Base-by-base conservation (phyloP, 2,329 filamentous ascomycete genomes). In the Apiospora aurea region DNA sequence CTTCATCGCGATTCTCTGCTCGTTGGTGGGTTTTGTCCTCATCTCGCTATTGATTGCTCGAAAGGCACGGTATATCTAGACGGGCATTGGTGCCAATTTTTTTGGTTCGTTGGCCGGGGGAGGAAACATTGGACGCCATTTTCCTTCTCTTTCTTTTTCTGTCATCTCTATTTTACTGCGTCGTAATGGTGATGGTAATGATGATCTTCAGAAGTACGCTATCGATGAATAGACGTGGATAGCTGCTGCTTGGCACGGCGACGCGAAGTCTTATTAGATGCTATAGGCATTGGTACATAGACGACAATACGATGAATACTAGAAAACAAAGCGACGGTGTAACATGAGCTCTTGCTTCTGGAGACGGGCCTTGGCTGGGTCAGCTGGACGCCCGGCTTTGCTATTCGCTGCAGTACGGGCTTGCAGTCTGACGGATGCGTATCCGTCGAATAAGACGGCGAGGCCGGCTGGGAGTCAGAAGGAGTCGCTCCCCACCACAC, bases 1-100 rank as follows among this genome's bases (percentile, higher is more conserved):
- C 81, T 92, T 91, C 83, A 90, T 90, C 77, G 85, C 85, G n/a
- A 90, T 91, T 71, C 76, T 91, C 0, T 86, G 87, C 0, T 85
- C 85, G 49, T 86, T 95, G 43, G 81, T 85, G 4, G 81, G 85
- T 2, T 90, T 91, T 75, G 88, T 86, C 67, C 74, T 84, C 16
- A 67, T 87, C 2, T 85, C 86, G 67, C 75, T 90, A 24, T 71
- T 81, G 5, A 77, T 85, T 76, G 88, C 88, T 18, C 82, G 87
- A 69, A 80, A 79, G 71, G 75, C 80, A 68, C 80, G 79, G 66
- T 88, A 86, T 72, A 87, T 89, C 66, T 89, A 51, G 38, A 34
- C 57, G 57, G 44, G 44, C 11, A 24, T 49, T 16, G 24, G 26
- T 49, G 34, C n/a, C 26, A 44, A n/a, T n/a, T 29, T 18, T 49